Evolutionary conservation across 2,329 filamentous ascomycete genomes (phyloP), one percentile per base, ranked within the genome.

Genomic region (Penicillium sumatraense): DNA sequence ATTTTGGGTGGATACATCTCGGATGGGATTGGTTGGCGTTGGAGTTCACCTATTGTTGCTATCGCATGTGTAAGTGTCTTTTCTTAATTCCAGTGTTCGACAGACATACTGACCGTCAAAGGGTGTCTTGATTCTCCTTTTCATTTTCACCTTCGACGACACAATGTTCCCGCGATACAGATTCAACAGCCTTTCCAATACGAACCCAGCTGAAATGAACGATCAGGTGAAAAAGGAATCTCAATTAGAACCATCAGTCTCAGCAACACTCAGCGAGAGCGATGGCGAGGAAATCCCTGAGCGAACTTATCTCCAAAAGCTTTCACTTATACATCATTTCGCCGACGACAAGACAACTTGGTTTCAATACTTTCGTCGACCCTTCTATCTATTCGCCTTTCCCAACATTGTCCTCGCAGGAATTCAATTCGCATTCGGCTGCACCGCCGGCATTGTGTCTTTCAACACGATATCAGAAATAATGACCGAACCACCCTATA

Each of bases 361-460:
- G 67, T 66, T 63, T n/a, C 73, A 76, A 49, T 76, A 75, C 56
- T 75, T 76, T 58, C 69, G 67, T 5, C 68, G 74, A 5, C 75
- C 74, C 5, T 76, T 76, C 49, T 69, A 71, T 40, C 71, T 76
- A 2, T 75, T 75, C 50, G 65, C 65, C 0, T 75, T 76, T 36
- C 74, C 74, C 3, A 74, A 75, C 24, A 72, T 76, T 10, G 68
- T 76, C 26, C 64, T 76, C 6, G 67, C 72, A 4, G 72, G 74
- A 8, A 68, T 75, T 3, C 75, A 75, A 55, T 76, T 76, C 44
- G 74, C 73, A 0, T 74, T 78, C 45, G 74, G 75, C 10, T 72
- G 72, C 51, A 77, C 74, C 2, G 74, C 72, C 0, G 72, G 72
- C 3, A 74, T 76, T 33, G 70, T 77, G 8, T 72, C 70, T 14